Percentiles rank a stretch among this genome's conserved stretches.
Evolutionary conservation across 2,329 filamentous ascomycete species (phyloP).

Genomic region (Colletotrichum cuscutae): DNA sequence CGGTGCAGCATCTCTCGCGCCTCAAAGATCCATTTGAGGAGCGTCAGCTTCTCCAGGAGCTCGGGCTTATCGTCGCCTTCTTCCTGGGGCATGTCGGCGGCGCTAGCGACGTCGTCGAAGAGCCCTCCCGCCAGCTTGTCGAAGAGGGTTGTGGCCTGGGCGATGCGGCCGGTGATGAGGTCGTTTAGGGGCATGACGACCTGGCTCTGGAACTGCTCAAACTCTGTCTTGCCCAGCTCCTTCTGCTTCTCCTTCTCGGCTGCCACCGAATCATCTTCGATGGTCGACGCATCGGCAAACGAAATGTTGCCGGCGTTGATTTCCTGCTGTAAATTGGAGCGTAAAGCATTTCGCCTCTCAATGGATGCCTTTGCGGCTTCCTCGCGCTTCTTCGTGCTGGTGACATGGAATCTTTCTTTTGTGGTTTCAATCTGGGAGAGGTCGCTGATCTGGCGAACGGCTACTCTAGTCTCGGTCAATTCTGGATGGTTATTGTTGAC

Average conservation of each 20-base stretch:
- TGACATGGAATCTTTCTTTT: conserved; percentile 69
- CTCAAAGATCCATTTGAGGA: conserved; percentile 97
- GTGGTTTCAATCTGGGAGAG: conserved; percentile 76
- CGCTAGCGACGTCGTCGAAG: conserved; percentile 70
- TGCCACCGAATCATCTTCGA: conserved; percentile 78
- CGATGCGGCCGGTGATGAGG: conserved; percentile 80
- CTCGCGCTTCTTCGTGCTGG: conserved; percentile 67
- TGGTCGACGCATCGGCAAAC: conserved; percentile 84
- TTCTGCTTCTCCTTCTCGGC: conserved; percentile 78
- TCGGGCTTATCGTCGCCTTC: conserved; percentile 96
- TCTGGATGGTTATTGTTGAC: conserved; percentile 97
- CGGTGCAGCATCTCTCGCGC: conserved; percentile 88
- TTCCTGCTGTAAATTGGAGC: conserved; percentile 80
- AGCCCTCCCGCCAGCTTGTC: conserved; percentile 78
- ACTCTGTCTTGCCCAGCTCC: conserved; percentile 80
- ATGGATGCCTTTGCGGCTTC: conserved; percentile 61
- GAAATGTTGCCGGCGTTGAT: conserved; percentile 82
- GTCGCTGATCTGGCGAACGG: conserved; percentile 79
- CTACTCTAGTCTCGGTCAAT: conserved; percentile 78
- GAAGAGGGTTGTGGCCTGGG: conserved; percentile 80
- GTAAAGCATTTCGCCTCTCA: conserved; percentile 71
- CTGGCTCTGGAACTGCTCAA: conserved; percentile 83
- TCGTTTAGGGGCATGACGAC: conserved; percentile 89
- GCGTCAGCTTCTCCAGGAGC: conserved; percentile 90
- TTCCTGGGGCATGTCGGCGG: conserved; percentile 88